Evolutionary conservation across 345 rosid species (phyloP).

Genomic region (Aquilaria yunnanensis): DNA sequence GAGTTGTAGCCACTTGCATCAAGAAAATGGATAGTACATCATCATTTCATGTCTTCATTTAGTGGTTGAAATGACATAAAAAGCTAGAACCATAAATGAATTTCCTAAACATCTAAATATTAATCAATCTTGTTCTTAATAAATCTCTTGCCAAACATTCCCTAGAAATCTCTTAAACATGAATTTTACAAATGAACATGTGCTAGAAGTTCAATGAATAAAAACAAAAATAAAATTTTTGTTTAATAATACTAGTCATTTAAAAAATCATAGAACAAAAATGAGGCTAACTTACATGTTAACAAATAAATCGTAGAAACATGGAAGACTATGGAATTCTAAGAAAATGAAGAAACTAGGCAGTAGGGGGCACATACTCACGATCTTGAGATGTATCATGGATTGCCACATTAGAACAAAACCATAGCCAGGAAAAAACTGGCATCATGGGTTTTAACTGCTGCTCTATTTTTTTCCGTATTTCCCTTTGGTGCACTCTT

Average conservation of each 20-base stretch:
- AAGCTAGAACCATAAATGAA: too few relatives aligned
- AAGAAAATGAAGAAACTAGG: conserved; percentile 21
- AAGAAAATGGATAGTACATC: too few relatives aligned
- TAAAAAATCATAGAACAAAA: conserved; percentile 11
- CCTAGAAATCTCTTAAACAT: too few relatives aligned
- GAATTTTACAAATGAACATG: too few relatives aligned
- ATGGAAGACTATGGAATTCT: neutral
- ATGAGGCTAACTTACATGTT: conserved; percentile 20
- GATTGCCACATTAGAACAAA: conserved; percentile 88
- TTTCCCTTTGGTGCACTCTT: conserved; percentile 65
- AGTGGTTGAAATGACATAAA: too few relatives aligned
- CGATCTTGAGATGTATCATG: conserved; percentile 87
- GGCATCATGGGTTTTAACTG: conserved; percentile 64
- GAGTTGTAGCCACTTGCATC: too few relatives aligned
- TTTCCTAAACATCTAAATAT: too few relatives aligned
- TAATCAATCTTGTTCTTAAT: too few relatives aligned
- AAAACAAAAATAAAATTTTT: too few relatives aligned
- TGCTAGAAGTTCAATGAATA: too few relatives aligned
- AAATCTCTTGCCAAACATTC: too few relatives aligned
- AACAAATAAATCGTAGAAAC: neutral
- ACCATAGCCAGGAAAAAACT: conserved; percentile 53
- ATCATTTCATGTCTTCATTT: too few relatives aligned
- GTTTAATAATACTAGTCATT: conserved; percentile 3
- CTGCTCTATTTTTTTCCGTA: conserved; percentile 64
- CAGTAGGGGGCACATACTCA: conserved; percentile 96